These are phyloP conservation scores for Omphalotus olearius DNA, from an alignment of 1,284 basidiomycete species.

Conservation along the genomic window DNA sequence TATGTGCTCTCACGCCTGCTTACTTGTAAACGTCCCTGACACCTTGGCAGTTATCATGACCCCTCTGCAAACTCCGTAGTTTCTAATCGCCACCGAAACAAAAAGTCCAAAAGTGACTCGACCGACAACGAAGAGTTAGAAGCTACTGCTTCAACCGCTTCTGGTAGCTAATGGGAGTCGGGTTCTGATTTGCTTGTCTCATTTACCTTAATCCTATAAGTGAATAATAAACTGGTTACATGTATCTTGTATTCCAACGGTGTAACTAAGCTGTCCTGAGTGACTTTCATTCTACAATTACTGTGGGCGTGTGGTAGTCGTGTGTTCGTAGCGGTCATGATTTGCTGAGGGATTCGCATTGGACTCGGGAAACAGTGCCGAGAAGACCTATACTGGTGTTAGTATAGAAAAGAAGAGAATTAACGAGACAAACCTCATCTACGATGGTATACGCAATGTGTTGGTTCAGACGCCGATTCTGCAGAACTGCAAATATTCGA, in stretches of 20 bases:
- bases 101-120: slow-evolving; percentile 19
- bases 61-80: slow-evolving; percentile 53
- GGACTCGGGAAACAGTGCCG: slow-evolving; percentile 58
- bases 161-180: no score
- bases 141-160: background rate
- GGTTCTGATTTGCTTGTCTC: no score
- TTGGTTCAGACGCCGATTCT: slow-evolving; percentile 90
- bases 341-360: slow-evolving; percentile 10
- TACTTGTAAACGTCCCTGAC: slow-evolving; percentile 2
- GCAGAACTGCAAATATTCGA: slow-evolving; percentile 86
- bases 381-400: slow-evolving; percentile 43
- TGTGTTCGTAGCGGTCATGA: slow-evolving; percentile 1
- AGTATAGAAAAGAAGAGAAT: slow-evolving; percentile 1
- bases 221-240: no score
- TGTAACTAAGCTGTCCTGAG: no score
- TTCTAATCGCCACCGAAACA: slow-evolving; percentile 30
- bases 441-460: slow-evolving; percentile 85
- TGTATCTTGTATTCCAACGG: no score
- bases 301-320: no score
- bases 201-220: no score
- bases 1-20: slow-evolving; percentile 32
- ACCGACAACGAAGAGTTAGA: background rate
- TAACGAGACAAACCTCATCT: slow-evolving; percentile 65
- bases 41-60: slow-evolving; percentile 54
- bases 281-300: no score